phyloP scores from a whole-genome alignment of 352 stramenopile species.

The Ophiocytium majus region DNA sequence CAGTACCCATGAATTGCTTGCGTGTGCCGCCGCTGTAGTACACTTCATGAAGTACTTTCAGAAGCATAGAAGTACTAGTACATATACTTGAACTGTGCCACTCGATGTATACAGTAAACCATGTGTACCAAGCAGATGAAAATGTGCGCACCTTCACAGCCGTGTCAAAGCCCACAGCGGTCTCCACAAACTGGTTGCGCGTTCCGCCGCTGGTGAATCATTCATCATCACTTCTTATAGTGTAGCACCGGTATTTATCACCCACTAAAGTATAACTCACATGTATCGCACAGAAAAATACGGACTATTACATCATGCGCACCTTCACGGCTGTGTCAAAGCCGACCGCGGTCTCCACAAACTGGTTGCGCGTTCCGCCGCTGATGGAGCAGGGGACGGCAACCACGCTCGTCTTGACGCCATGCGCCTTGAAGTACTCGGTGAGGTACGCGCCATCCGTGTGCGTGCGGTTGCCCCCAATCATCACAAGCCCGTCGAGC shows the following conservation, averaged over 20 bases:
- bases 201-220: slow-evolving; percentile 56
- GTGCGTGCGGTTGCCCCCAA: slow-evolving; percentile 59
- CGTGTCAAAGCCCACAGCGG: no score
- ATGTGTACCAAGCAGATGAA: no score
- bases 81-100: no score
- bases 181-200: slow-evolving; percentile 65
- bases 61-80: no score
- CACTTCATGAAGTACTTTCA: no score
- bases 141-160: slow-evolving; percentile 51
- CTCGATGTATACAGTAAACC: no score
- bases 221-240: no score
- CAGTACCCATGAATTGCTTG: slow-evolving; percentile 64
- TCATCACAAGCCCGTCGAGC: slow-evolving; percentile 61
- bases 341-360: slow-evolving; percentile 62
- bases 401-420: slow-evolving; percentile 59
- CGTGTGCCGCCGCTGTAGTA: slow-evolving; percentile 58
- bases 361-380: slow-evolving; percentile 62
- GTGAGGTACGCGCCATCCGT: slow-evolving; percentile 61
- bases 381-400: slow-evolving; percentile 61
- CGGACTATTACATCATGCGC: no score
- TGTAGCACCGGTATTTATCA: no score
- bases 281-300: no score
- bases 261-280: no score
- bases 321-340: slow-evolving; percentile 61
- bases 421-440: slow-evolving; percentile 60